Evolutionary conservation across 257 asterid species (phyloP).

Genomic region (Plantago elongata): DNA sequence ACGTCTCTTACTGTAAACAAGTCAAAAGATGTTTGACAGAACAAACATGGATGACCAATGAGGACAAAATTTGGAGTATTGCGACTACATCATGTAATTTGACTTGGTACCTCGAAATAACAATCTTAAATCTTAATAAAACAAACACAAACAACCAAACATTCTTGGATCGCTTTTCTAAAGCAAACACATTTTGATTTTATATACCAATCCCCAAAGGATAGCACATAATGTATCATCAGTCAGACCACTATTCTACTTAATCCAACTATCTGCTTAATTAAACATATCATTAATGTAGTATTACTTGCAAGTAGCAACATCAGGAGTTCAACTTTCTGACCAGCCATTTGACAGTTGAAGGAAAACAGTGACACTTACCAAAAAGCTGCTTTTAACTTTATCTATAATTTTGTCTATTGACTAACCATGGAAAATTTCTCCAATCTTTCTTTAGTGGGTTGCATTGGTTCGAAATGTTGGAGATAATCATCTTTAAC

Average conservation of each 20-base stretch:
- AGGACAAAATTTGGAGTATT: too few species aligned
- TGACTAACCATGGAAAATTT: neutral
- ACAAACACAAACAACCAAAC: too few species aligned
- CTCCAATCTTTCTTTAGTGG: neutral
- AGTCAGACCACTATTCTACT: slow-evolving; percentile 22
- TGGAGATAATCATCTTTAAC: too few species aligned
- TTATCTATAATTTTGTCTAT: too few species aligned
- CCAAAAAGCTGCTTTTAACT: neutral
- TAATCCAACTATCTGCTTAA: slow-evolving; percentile 20
- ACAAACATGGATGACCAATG: too few species aligned
- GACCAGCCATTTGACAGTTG: slow-evolving; percentile 6
- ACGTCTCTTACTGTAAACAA: too few species aligned
- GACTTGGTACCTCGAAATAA: too few species aligned
- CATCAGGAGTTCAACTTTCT: neutral
- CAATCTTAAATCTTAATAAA: too few species aligned
- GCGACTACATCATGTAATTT: too few species aligned
- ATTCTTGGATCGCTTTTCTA: neutral
- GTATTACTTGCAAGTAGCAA: neutral
- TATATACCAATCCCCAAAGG: too few species aligned
- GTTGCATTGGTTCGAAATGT: too few species aligned
- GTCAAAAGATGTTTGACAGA: too few species aligned
- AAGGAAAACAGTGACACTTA: slow-evolving; percentile 1
- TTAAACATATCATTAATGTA: neutral
- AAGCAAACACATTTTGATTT: neutral
- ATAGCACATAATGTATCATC: neutral